A percentile compares a stretch with the other conserved stretches of the same genome.
Evolutionary conservation across 2,329 filamentous ascomycete genomes (phyloP).

Genomic region (Furcasterigmium sp.): DNA sequence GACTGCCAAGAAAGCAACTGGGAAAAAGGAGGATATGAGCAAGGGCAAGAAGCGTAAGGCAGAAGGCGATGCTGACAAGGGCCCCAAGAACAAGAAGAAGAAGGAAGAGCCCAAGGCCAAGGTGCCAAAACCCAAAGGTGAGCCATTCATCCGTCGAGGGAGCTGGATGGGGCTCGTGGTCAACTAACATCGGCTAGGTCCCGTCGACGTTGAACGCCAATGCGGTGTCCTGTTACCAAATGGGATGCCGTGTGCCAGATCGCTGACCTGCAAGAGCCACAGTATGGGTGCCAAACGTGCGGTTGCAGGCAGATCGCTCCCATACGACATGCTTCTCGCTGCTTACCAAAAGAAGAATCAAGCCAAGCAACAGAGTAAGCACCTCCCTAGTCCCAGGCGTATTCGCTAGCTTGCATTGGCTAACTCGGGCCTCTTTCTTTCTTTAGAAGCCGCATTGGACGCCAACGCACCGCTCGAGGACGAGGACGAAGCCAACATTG

Average conservation of each 20-base stretch:
- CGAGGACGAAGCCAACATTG: slow-evolving; percentile 72
- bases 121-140: slow-evolving; percentile 76
- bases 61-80: slow-evolving; percentile 72
- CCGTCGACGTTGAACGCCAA: slow-evolving; percentile 90
- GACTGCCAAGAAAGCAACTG: slow-evolving; percentile 56
- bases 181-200: slow-evolving; percentile 40
- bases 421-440: background rate
- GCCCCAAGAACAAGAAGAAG: slow-evolving; percentile 86
- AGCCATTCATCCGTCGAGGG: no score
- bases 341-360: slow-evolving; percentile 98
- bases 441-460: slow-evolving; percentile 82
- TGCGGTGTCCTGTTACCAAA: slow-evolving; percentile 85
- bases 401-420: background rate
- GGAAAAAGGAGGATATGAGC: slow-evolving; percentile 56
- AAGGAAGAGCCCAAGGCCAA: slow-evolving; percentile 88
- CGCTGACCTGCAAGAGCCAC: slow-evolving; percentile 89
- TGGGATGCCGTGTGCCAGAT: slow-evolving; percentile 80
- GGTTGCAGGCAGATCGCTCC: slow-evolving; percentile 78
- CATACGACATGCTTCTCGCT: slow-evolving; percentile 86
- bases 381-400: background rate
- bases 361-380: slow-evolving; percentile 90
- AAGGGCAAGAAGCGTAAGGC: slow-evolving; percentile 77
- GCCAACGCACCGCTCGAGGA: slow-evolving; percentile 88
- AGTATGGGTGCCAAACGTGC: slow-evolving; percentile 91
- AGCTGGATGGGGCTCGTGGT: background rate